phyloP scores from a whole-genome alignment of 768 basidiomycete species.

The Asterophora parasitica region DNA sequence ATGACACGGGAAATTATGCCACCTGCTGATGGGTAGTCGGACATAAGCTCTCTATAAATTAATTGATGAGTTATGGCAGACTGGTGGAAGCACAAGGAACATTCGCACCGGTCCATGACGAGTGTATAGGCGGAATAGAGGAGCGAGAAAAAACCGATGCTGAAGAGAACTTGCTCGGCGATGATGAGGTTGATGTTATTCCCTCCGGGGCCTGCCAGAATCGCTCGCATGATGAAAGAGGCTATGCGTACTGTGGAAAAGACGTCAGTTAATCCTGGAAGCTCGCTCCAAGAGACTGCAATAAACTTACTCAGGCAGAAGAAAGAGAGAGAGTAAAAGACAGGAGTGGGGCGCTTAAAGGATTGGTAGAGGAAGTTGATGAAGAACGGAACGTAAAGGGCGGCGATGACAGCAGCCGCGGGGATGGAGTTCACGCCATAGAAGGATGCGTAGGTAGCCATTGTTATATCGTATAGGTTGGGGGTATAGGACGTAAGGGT shows the following conservation, averaged over 20 bases:
- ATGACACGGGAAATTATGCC: constrained; percentile 8
- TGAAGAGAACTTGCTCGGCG: constrained; percentile 24
- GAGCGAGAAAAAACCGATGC: constrained; percentile 29
- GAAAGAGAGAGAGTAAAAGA: constrained; percentile 21
- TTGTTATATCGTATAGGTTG: constrained; percentile 2
- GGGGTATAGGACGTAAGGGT: too few species aligned
- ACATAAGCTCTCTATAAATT: constrained; percentile 1
- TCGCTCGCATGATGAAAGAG: constrained; percentile 25
- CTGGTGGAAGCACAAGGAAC: not conserved
- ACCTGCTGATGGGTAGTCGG: not conserved
- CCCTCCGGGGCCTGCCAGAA: constrained; percentile 20
- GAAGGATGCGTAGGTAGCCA: not conserved
- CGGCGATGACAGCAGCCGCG: constrained; percentile 22
- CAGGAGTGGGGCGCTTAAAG: constrained; percentile 18
- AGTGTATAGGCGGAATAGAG: constrained; percentile 29
- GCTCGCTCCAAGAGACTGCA: not conserved
- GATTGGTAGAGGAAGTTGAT: constrained; percentile 18
- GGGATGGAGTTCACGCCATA: constrained; percentile 18
- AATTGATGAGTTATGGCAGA: not conserved
- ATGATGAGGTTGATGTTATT: constrained; percentile 23
- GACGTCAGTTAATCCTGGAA: not conserved
- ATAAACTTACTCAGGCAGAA: constrained; percentile 23
- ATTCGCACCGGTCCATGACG: constrained; percentile 27
- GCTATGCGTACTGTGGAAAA: constrained; percentile 21
- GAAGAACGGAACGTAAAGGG: constrained; percentile 21